Base-by-base conservation (phyloP, 2,329 filamentous ascomycete genomes). In the Aspergillus sp. region DNA sequence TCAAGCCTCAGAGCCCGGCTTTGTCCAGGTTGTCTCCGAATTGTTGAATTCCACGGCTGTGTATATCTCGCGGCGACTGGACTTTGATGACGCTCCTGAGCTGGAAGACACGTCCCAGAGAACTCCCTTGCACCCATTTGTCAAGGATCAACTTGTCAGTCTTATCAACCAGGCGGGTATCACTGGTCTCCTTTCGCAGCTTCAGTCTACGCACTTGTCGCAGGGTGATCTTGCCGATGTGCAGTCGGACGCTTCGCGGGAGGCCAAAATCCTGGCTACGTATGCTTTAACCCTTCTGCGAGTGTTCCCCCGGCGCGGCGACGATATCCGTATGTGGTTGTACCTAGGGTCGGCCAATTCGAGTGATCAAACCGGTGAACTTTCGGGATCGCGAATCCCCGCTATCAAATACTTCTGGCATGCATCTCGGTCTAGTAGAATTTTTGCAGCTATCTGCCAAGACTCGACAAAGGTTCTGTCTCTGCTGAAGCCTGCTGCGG, bases 291-390 rank as follows among this genome's bases (percentile, higher is more conserved):
- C 91, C 0, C 79, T 99, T 3, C 80, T 98, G 4, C 86, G 90
- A 59, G 93, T 92, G 67, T 98, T 98, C 65, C 92, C 94, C 9
- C 80, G 83, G 6, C 84, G 87, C 60, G 88, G 88, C 3, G 93
- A 97, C 69, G 92, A 97, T 60, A 96, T 97, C 61, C 89, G 93
- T 22, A 96, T 98, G 91, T 94, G 92, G 78, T 81, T 98, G 0
- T 98, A 95, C 70, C 82, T 95, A 46, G 90, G 92, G 0, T 86
- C 89, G 49, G 81, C 90, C 4, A 71, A 64, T 62, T 78, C 64
- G 20, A 61, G 77, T 70, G 54, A 73, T 69, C 65, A 77, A 60
- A 61, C 64, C 9, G 61, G 73, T 29, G 69, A 69, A 9, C 67
- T 72, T 6, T 72, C 62, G 22, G 63, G 65, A 68, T 63, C 59